phyloP scores from a whole-genome alignment of 2,329 filamentous ascomycete genomes.

The Alternaria brassicae region DNA sequence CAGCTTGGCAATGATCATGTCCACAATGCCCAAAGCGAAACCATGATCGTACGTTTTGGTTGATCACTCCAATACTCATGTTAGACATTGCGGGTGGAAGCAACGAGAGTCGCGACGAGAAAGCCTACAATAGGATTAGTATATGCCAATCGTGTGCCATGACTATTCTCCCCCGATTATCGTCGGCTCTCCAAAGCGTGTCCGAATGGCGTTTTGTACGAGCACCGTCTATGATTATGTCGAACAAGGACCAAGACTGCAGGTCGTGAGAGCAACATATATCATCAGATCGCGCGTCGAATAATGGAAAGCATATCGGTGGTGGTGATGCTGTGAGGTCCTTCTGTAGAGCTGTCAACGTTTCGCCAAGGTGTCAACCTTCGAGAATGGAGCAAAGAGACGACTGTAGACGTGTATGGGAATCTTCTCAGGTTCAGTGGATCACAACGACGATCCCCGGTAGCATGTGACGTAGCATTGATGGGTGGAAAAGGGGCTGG shows the following conservation, averaged over 20 bases:
- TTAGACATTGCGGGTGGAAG: background rate
- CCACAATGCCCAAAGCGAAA: constrained; percentile 19
- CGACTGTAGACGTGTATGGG: background rate
- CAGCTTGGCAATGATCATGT: constrained; percentile 30
- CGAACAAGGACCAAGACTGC: background rate
- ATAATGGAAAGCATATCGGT: background rate
- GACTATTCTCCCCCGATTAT: background rate
- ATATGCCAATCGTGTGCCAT: background rate
- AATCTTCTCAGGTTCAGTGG: background rate
- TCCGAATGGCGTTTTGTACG: background rate
- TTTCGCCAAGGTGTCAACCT: constrained; percentile 6
- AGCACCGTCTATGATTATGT: background rate
- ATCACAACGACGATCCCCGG: background rate
- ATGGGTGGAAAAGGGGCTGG: background rate
- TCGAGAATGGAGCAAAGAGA: background rate
- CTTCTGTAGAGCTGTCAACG: background rate
- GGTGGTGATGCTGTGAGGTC: background rate
- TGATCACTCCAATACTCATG: background rate
- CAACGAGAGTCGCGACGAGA: background rate
- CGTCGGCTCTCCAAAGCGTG: background rate
- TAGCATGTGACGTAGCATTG: background rate
- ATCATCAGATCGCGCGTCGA: background rate
- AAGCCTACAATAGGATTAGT: background rate
- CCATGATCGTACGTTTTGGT: background rate
- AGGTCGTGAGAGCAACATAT: background rate